Conservation (phyloP, 164 flowering plant genomes). For the Berberis thunbergii region DNA sequence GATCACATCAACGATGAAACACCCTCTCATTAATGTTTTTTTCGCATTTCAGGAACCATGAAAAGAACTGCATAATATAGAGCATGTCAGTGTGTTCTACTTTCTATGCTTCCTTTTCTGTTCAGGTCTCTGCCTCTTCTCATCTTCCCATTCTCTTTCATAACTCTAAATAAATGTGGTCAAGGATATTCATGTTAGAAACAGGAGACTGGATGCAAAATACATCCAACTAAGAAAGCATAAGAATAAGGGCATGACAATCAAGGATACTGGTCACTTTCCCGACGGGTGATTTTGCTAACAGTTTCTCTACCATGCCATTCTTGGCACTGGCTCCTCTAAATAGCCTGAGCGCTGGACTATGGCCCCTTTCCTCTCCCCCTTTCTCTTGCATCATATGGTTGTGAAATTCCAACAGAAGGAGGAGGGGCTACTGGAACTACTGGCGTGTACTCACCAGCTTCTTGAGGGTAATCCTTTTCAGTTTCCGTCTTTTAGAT, state of each 20-base stretch:
- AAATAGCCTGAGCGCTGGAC: slow-evolving; percentile 59
- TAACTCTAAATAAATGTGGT: slow-evolving; percentile 41
- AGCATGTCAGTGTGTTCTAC: slow-evolving; percentile 7
- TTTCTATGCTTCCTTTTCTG: slow-evolving; percentile 88
- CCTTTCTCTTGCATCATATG: slow-evolving; percentile 85
- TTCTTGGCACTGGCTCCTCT: slow-evolving; percentile 59
- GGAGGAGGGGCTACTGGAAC: slow-evolving; percentile 44
- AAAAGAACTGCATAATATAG: too few relatives aligned
- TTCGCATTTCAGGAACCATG: too few relatives aligned
- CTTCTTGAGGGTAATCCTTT: slow-evolving; percentile 56
- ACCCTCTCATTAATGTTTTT: too few relatives aligned
- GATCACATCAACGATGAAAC: too few relatives aligned
- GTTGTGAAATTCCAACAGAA: slow-evolving; percentile 41
- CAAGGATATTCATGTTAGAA: slow-evolving; percentile 26
- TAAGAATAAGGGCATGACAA: neutral
- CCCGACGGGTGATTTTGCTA: slow-evolving; percentile 70
- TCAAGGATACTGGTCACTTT: slow-evolving; percentile 83
- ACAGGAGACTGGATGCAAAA: neutral
- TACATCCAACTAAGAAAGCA: too few relatives aligned
- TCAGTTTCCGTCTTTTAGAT: slow-evolving; percentile 81
- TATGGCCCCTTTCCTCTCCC: slow-evolving; percentile 59
- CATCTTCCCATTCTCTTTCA: slow-evolving; percentile 98
- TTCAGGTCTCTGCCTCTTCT: slow-evolving; percentile 87
- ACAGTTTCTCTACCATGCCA: slow-evolving; percentile 73
- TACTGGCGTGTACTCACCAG: slow-evolving; percentile 65